Base-by-base conservation (phyloP, 1,139 yeast genomes). In the Yamadazyma blattariae region DNA sequence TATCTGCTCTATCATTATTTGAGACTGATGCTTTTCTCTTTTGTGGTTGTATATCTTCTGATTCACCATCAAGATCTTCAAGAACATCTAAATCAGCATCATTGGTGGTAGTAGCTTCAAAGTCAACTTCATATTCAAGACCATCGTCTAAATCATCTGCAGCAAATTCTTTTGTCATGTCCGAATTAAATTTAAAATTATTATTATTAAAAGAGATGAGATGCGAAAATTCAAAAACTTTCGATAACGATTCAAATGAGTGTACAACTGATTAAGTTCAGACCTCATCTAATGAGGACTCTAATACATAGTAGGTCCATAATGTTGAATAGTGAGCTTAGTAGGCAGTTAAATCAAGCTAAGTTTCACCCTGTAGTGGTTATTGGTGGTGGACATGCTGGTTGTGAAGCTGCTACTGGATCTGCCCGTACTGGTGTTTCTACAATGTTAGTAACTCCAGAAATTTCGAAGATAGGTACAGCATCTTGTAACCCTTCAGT, bases 331-430 rank as follows among this genome's bases (percentile, higher is more conserved):
- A 46, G 73, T 0, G 79, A 73, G 13, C 56, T 77, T 7, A 51
- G 52, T 26, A 35, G 32, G 2, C 52, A 54, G 13, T 54, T 77
- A 13, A 39, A 45, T 1, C 45, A 45, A 3, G 52, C 70, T n/a
- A 61, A 64, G 5, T 53, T 56, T 21, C 65, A 68, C 36, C 90
- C 92, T 2, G 96, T 90, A 0, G 73, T 92, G 1, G 92, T 94
- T 3, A 79, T 94, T 17, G 99, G 99, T 3, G 99, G 96, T 9
- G 99, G 99, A 0, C 99, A 94, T 63, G 98, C 98, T 25, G 99
- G 99, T 3, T 84, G 96, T 49, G 99, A 94, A 59, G 98, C 99
- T 0, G 94, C 96, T 2, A 74, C 97, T 0, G 98, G 94, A 0
- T 71, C 96, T 0, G 96, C 97, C 1, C 69, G 98, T 42, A 57